Evolutionary conservation across 805 yeast genomes (phyloP).

Genomic region (Candida insectalens): DNA sequence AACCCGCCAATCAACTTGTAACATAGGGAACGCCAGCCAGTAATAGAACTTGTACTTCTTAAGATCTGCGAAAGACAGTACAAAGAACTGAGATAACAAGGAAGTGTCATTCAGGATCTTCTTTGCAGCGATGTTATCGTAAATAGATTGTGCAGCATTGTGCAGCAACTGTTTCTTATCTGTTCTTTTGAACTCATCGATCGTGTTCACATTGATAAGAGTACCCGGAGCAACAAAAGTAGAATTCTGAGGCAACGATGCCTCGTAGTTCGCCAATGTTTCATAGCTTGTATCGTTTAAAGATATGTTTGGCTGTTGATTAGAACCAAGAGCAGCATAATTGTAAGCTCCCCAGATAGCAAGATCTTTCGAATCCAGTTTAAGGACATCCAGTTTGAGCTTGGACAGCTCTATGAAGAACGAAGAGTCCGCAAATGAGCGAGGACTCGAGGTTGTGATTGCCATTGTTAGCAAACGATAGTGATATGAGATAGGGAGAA

Average conservation of each 20-base stretch:
- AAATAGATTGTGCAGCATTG: conserved; percentile 23
- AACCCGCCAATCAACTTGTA: conserved; percentile 42
- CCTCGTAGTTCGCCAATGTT: background rate
- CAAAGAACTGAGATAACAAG: conserved; percentile 30
- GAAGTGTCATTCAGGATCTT: conserved; percentile 30
- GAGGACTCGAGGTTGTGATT: conserved; percentile 29
- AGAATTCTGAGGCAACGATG: conserved; percentile 4
- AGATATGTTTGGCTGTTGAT: conserved; percentile 22
- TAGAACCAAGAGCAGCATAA: conserved; percentile 19
- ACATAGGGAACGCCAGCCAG: conserved; percentile 79
- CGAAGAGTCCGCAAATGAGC: conserved; percentile 76
- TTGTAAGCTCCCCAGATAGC: conserved; percentile 32
- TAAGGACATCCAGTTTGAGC: conserved; percentile 63
- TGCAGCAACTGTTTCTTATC: conserved; percentile 56
- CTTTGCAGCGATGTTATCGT: conserved; percentile 22
- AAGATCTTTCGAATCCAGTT: conserved; percentile 43
- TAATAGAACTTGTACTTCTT: conserved; percentile 81
- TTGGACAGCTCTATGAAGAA: conserved; percentile 73
- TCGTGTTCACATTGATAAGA: conserved; percentile 60
- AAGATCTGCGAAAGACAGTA: conserved; percentile 76
- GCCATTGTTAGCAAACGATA: background rate
- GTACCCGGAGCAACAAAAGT: conserved; percentile 24
- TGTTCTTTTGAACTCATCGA: conserved; percentile 69
- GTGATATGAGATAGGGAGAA: background rate
- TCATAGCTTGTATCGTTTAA: conserved; percentile 4